Evolutionary conservation across 352 stramenopile genomes (phyloP), one percentile per base, ranked within the genome.

Genomic region (Blastocystis hominis): DNA sequence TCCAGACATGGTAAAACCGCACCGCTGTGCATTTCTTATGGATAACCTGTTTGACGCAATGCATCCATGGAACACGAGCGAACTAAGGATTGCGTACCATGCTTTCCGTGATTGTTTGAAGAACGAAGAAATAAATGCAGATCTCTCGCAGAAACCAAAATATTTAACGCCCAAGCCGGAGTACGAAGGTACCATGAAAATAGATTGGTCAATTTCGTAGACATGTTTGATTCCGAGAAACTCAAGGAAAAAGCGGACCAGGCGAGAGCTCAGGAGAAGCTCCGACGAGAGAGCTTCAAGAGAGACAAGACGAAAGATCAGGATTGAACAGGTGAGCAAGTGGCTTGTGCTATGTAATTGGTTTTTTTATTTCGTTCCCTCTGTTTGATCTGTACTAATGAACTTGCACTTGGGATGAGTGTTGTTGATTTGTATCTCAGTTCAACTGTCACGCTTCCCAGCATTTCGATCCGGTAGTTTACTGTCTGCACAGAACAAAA

Each of bases 121-220:
- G 63, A 75, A 86, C n/a, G 42, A 86, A n/a, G 76, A 86, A 30
- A 75, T 86, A 38, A 86, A 86, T 47, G 76, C 76, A 34, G 76
- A 86, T 70, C 5, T 70, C 15, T 36, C 76, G 3, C 59, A 86
- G 38, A 72, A 75, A 24, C 76, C 76, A 34, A 10, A 24, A 10
- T 86, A 86, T 47, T 24, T 86, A 5, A 62, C 17, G 30, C 70
- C 70, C n/a, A 61, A 62, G 34, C 38, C 53, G 17, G 40, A 80
- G 6, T 66, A 63, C 63, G 70, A 80, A 47, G 70, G 70, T 80
- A 44, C 7, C 4, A n/a, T 10, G 13, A 50, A 44, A 2, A 24
- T 34, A 44, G 6, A 47, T 13, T 42, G 15, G n/a, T 64, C 17
- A 10, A 68, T n/a, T 42, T 62, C 44, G 20, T 80, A 80, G 70